A percentile compares a stretch with the other conserved stretches of the same genome.
phyloP scores from a whole-genome alignment of 352 stramenopile genomes.

The Phytophthora pseudosyringae region DNA sequence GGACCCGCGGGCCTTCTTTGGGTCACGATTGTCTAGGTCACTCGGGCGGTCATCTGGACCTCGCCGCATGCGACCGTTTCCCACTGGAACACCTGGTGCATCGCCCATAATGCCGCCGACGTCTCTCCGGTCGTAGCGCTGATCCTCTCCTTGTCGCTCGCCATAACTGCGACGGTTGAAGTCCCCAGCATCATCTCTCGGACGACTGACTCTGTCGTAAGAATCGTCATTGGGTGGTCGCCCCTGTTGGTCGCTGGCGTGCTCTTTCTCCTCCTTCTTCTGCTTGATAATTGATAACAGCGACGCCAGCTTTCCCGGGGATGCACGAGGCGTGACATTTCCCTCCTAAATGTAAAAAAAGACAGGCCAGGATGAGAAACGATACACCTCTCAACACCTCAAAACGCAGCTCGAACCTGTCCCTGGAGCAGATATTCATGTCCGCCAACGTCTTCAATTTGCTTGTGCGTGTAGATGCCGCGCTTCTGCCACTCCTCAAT shows the following conservation, averaged over 20 bases:
- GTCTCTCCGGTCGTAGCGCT: conserved; percentile 25
- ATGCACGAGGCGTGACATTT: conserved; percentile 49
- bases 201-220: conserved; percentile 19
- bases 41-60: conserved; percentile 33
- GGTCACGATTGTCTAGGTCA: conserved; percentile 49
- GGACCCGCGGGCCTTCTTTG: conserved; percentile 72
- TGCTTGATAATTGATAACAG: conserved; percentile 88
- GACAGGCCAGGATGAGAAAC: conserved; percentile 6
- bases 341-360: conserved; percentile 24
- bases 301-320: conserved; percentile 69
- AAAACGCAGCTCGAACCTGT: conserved; percentile 27
- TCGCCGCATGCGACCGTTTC: conserved; percentile 31
- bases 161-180: conserved; percentile 31
- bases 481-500: conserved; percentile 83
- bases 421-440: conserved; percentile 29
- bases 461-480: conserved; percentile 64
- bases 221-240: conserved; percentile 9
- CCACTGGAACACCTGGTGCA: conserved; percentile 29
- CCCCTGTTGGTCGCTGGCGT: conserved; percentile 21
- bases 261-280: conserved; percentile 63
- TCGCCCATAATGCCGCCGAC: conserved; percentile 39
- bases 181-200: conserved; percentile 17
- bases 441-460: conserved; percentile 75
- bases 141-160: conserved; percentile 26
- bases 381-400: background rate